Percentiles rank a stretch among this genome's conserved stretches.
Conservation (phyloP, 257 asterid genomes). For the Hygrophila difformis region DNA sequence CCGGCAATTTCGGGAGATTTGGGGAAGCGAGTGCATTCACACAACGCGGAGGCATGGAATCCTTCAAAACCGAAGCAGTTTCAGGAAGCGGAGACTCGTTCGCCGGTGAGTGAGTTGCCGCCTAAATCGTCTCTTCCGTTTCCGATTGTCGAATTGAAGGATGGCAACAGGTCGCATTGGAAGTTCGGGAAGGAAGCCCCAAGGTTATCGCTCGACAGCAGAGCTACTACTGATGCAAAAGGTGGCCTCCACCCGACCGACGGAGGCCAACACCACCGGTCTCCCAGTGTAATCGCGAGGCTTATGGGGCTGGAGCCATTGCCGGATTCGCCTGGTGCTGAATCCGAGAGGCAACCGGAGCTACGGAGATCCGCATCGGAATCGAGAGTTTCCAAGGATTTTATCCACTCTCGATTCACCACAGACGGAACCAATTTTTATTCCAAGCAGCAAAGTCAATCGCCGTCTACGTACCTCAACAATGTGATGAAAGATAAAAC, state of each 20-base stretch:
- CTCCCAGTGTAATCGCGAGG: background rate
- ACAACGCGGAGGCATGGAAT: background rate
- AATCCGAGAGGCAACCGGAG: slow-evolving; percentile 32
- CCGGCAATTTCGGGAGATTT: slow-evolving; percentile 23
- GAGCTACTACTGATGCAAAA: slow-evolving; percentile 69
- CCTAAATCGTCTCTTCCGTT: slow-evolving; percentile 41
- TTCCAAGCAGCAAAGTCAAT: slow-evolving; percentile 22
- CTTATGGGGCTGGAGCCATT: slow-evolving; percentile 13
- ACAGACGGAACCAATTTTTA: slow-evolving; percentile 13
- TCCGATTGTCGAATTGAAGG: slow-evolving; percentile 39
- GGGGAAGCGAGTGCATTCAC: slow-evolving; percentile 11
- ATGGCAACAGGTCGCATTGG: slow-evolving; percentile 55
- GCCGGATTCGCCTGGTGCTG: slow-evolving; percentile 17
- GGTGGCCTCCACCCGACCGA: slow-evolving; percentile 61
- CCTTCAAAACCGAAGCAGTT: background rate
- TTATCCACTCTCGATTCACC: slow-evolving; percentile 31
- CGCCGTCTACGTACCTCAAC: slow-evolving; percentile 7
- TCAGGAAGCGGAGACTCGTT: slow-evolving; percentile 18
- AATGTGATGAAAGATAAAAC: slow-evolving; percentile 13
- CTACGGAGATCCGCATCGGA: slow-evolving; percentile 85
- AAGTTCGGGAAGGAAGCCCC: slow-evolving; percentile 68
- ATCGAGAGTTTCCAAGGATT: slow-evolving; percentile 67
- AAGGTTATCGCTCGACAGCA: slow-evolving; percentile 72
- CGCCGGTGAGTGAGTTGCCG: slow-evolving; percentile 27
- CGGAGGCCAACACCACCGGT: slow-evolving; percentile 9